Evolutionary conservation across 306 rosid genomes (phyloP).

Genomic region (Sechiopsis laciniata): DNA sequence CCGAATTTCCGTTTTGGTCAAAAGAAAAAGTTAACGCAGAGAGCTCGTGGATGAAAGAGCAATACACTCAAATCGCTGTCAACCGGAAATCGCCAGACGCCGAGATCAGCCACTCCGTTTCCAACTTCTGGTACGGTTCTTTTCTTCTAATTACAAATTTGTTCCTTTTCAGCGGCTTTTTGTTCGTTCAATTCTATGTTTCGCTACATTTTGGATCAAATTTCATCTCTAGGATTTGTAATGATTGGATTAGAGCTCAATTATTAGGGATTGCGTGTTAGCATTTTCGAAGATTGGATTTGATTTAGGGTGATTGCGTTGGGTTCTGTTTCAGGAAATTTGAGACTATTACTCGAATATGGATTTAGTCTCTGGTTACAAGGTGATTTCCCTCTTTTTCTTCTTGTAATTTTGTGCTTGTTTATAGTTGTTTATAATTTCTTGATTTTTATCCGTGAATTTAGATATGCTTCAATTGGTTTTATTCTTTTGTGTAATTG

Average conservation of each 20-base stretch:
- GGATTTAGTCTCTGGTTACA: conserved; percentile 96
- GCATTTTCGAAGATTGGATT: not conserved
- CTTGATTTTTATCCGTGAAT: not conserved
- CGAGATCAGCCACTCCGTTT: conserved; percentile 16
- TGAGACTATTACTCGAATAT: conserved; percentile 30
- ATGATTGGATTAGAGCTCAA: not conserved
- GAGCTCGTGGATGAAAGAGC: not conserved
- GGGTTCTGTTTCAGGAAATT: conserved; percentile 27
- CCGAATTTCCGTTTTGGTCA: conserved; percentile 12
- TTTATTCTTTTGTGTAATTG: not conserved
- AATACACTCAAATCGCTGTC: conserved; percentile 20
- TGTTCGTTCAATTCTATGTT: not conserved
- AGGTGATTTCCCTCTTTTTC: conserved; percentile 38
- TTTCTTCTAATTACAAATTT: not conserved
- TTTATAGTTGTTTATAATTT: not conserved
- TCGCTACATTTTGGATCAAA: not conserved
- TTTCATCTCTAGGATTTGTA: conserved; percentile 13
- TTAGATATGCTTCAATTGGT: not conserved
- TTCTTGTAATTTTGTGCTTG: conserved; percentile 6
- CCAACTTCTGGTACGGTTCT: conserved; percentile 13
- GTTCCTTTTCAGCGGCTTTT: not conserved
- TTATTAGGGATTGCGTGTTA: conserved; percentile 11
- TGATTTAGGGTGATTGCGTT: not conserved
- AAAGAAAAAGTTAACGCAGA: not conserved
- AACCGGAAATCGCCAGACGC: conserved; percentile 11